Percentiles rank a stretch among this genome's conserved stretches.
Evolutionary conservation across 306 rosid species (phyloP).

Genomic region (Biancaea sappan): DNA sequence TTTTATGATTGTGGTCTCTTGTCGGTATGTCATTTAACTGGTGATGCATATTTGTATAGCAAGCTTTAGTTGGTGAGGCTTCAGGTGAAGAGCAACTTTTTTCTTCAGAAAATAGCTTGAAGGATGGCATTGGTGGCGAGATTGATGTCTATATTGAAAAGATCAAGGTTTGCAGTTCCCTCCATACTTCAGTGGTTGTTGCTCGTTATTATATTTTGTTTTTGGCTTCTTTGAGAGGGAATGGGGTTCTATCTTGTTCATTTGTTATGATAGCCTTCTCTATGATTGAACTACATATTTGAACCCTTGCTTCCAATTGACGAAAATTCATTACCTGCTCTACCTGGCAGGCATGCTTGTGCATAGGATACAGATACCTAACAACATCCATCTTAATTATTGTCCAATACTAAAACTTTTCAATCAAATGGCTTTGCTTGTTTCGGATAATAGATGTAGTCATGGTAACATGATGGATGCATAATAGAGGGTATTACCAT

Average conservation of each 20-base stretch:
- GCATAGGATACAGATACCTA: background rate
- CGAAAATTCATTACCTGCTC: background rate
- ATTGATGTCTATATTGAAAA: constrained; percentile 63
- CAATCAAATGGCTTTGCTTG: background rate
- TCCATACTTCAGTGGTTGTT: background rate
- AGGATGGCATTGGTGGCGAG: constrained; percentile 61
- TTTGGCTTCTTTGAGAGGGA: constrained; percentile 20
- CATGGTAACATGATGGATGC: background rate
- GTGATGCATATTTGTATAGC: constrained; percentile 51
- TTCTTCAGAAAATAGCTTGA: constrained; percentile 67
- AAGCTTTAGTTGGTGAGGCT: constrained; percentile 95
- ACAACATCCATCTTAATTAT: background rate
- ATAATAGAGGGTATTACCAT: background rate
- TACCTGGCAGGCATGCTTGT: constrained; percentile 1
- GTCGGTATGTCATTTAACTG: constrained; percentile 27
- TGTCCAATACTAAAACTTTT: background rate
- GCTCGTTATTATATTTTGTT: constrained; percentile 1
- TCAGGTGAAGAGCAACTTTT: constrained; percentile 88
- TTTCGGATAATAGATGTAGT: background rate
- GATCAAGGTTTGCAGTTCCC: constrained; percentile 64
- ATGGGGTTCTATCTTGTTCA: constrained; percentile 19
- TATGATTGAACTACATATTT: constrained; percentile 12
- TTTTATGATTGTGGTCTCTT: constrained; percentile 17
- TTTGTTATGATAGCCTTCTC: constrained; percentile 3
- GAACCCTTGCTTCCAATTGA: background rate